Evolutionary conservation across 306 rosid genomes (phyloP).

Genomic region (Sindora glabra): DNA sequence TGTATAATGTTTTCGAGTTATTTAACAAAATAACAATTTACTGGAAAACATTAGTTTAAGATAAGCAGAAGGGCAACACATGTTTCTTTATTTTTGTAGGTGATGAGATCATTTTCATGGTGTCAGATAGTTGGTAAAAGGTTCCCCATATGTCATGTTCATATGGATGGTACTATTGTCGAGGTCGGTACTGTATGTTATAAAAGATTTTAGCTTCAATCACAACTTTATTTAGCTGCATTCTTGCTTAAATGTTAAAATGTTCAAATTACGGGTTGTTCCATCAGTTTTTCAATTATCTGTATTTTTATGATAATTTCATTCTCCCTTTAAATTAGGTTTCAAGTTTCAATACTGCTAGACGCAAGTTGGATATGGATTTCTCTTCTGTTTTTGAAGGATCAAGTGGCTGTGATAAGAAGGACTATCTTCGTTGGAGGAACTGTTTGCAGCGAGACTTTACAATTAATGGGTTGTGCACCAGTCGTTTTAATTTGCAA

Average conservation of each 20-base stretch:
- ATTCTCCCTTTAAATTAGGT: conserved; percentile 41
- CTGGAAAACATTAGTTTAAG: too few species aligned
- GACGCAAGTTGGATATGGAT: conserved; percentile 18
- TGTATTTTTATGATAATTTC: conserved; percentile 8
- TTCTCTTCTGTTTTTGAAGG: conserved; percentile 19
- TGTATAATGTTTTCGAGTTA: conserved; percentile 6
- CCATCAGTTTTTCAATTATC: not conserved
- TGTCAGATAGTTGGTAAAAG: conserved; percentile 79
- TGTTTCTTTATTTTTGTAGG: conserved; percentile 41
- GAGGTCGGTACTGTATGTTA: conserved; percentile 49
- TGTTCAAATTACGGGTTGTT: not conserved
- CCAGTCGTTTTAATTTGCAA: conserved; percentile 23
- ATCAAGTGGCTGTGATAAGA: conserved; percentile 44
- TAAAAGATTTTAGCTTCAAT: not conserved
- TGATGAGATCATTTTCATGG: conserved; percentile 68
- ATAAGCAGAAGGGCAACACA: too few species aligned
- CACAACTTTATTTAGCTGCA: not conserved
- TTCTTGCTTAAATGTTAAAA: too few species aligned
- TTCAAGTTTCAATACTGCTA: conserved; percentile 72
- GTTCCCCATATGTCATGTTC: conserved; percentile 93
- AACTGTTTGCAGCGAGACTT: conserved; percentile 81
- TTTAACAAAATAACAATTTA: not conserved
- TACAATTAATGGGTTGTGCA: conserved; percentile 78
- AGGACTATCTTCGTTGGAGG: conserved; percentile 75
- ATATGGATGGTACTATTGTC: conserved; percentile 47